Conservation (phyloP, 768 basidiomycete species). For the Boletus edulis region DNA sequence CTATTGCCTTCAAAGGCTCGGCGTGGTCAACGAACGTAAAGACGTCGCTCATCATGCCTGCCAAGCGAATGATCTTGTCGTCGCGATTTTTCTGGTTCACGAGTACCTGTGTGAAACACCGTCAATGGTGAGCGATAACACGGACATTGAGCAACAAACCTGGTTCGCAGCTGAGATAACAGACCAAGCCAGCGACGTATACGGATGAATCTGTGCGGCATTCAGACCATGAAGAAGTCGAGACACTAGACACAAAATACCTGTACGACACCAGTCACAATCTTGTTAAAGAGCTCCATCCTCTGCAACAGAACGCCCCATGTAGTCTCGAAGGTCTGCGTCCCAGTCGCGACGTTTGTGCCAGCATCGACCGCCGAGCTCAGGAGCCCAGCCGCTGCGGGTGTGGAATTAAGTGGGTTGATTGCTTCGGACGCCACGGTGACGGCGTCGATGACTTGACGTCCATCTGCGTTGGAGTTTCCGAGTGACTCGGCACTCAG, state of each 20-base stretch:
- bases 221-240: neutral
- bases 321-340: neutral
- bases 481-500: neutral
- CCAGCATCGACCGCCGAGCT: neutral
- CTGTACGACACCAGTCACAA: neutral
- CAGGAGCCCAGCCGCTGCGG: neutral
- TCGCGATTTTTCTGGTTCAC: neutral
- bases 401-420: neutral
- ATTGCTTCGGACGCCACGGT: neutral
- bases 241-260: neutral
- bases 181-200: conserved; percentile 1
- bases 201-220: conserved; percentile 1
- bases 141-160: neutral
- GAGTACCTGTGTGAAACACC: neutral
- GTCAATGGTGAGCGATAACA: neutral
- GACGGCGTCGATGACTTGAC: neutral
- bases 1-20: neutral
- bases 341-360: neutral
- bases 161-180: neutral
- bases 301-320: neutral
- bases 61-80: neutral
- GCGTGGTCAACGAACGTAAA: neutral
- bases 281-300: neutral
- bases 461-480: neutral
- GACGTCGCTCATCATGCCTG: neutral